Percentiles rank a stretch among this genome's conserved stretches.
phyloP scores from a whole-genome alignment of 2,329 filamentous ascomycete species.

The Xylaria sp. region DNA sequence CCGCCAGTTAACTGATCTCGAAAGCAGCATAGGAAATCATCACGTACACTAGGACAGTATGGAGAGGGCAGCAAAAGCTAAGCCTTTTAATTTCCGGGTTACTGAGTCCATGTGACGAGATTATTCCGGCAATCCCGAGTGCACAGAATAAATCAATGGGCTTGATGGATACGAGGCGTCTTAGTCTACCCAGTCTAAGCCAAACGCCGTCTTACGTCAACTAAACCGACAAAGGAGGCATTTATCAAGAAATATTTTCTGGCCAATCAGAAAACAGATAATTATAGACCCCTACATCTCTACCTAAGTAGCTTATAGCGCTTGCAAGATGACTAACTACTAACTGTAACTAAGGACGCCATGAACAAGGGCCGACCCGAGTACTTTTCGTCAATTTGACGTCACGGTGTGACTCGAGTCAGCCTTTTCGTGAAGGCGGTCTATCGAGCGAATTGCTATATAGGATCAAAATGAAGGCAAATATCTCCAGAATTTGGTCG shows the following conservation, averaged over 20 bases:
- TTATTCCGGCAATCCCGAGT: too few species aligned
- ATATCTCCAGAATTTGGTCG: not conserved
- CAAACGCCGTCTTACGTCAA: not conserved
- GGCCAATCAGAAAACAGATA: not conserved
- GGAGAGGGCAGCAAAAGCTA: too few species aligned
- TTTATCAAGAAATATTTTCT: too few species aligned
- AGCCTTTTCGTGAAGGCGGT: not conserved
- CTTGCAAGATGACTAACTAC: not conserved
- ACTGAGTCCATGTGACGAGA: too few species aligned
- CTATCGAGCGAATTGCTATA: not conserved
- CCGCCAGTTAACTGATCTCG: too few species aligned
- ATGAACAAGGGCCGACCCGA: constrained; percentile 10
- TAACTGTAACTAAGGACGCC: not conserved
- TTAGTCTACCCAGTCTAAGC: too few species aligned
- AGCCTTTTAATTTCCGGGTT: too few species aligned
- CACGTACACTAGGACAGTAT: too few species aligned
- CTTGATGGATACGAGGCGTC: too few species aligned
- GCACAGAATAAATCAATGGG: not conserved
- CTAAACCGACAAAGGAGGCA: not conserved
- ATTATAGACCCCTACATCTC: too few species aligned
- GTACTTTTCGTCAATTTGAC: constrained; percentile 36
- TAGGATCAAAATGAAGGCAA: not conserved
- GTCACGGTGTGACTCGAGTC: constrained; percentile 29
- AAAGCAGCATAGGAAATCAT: too few species aligned
- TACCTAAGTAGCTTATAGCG: constrained; percentile 12